Base-by-base conservation (phyloP, 2,329 filamentous ascomycete species). In the Ophiognomonia clavigignenti-juglandacearum region DNA sequence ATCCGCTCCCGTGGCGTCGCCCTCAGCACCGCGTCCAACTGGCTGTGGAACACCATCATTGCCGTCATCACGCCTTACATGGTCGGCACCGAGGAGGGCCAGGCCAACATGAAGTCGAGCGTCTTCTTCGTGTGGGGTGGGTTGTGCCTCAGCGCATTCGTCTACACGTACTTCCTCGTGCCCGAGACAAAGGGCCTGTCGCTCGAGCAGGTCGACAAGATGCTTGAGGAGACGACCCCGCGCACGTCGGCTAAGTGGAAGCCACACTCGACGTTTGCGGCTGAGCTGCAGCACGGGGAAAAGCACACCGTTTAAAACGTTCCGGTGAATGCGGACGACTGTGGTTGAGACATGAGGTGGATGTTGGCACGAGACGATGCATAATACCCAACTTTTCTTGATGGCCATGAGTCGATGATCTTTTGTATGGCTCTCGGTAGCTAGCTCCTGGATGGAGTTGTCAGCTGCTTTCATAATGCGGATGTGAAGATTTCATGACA, bases 1-100 rank as follows among this genome's bases (percentile, higher is more conserved):
- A 92, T 95, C 68, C 86, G 90, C 60, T 86, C 90, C 34, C 86
- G 88, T 56, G 90, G 90, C 71, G 88, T 95, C 51, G 88, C 79
- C 58, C 77, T 95, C 37, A 91, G 88, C 34, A 95, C 90, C 8
- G 86, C 89, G 52, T 89, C 84, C 63, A 95, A 95, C 79, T 95
- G 88, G 88, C 78, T 93, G 53, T 93, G 88, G 88, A 93, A 90
- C 73, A 88, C 83, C 66, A 77, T 78, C 60, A 78, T 78, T 44
- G 75, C 80, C 50, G 77, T 88, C 64, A 86, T 89, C 66, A 85
- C 79, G n/a, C 83, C 83, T 11, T 86, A 85, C 74, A 82, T 87
- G 70, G 75, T 82, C 37, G 77, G 75, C 52, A 58, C 66, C 34
- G 70, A 78, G 51, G 67, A 77, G 53, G 83, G 81, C 53, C 32